Evolutionary conservation across 1,284 basidiomycete species (phyloP), one percentile per base, ranked within the genome.

Genomic region (Porodaedalea pini): DNA sequence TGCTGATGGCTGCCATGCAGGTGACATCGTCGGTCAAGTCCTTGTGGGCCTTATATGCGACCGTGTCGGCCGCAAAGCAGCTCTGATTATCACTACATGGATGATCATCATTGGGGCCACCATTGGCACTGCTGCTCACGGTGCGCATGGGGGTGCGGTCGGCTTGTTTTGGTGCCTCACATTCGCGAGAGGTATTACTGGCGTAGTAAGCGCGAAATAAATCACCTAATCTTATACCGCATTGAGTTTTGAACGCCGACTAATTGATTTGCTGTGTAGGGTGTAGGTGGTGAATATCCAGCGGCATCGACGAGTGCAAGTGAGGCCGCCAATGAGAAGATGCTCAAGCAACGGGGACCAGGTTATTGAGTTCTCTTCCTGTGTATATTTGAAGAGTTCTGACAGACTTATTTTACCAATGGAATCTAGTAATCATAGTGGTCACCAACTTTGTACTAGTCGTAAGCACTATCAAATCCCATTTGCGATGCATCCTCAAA

Each of bases 131-230:
- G 88, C 84, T 3, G 84, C 90, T 13, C 79, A 85, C 63, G 88
- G 85, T 2, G 77, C 79, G 0, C 69, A 81, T 44, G 82, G 82
- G 49, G 85, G 77, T 60, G 71, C 74, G 53, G 63, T 73, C 65
- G 86, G 85, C 27, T 71, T 91, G 44, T 87, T 90, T 66, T 92
- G 89, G 89, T 88, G 86, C 70, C 72, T 90, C 61, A 88, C 87
- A 0, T 71, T 91, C 60, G 84, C 87, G 10, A 75, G 86, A 63
- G 88, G 88, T 27, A 77, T 86, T 31, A 86, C 84, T 36, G 88
- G 88, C 41, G 73, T 90, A 41, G 87, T 87, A 64, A 66, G 80
- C n/a, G n/a, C n/a, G n/a, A n/a, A n/a, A n/a, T n/a, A n/a, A n/a
- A n/a, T n/a, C n/a, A 67, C 29, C n/a, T 11, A 21, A 53, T 61